A percentile compares a stretch with the other conserved stretches of the same genome.
phyloP scores from a whole-genome alignment of 345 rosid species.

The Turritis glabra region DNA sequence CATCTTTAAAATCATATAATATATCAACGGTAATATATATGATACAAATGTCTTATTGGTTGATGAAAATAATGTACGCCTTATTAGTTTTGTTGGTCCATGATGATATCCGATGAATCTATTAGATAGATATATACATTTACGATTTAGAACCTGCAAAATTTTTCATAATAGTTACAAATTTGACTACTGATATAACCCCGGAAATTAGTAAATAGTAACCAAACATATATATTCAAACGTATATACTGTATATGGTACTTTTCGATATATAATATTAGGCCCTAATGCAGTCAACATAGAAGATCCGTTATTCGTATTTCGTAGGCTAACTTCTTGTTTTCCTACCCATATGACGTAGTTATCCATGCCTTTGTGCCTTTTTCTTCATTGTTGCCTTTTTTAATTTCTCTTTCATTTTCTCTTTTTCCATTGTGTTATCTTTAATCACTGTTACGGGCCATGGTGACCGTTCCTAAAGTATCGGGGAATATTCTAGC shows the following conservation, averaged over 20 bases:
- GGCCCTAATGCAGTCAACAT: slow-evolving; percentile 19
- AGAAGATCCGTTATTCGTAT: slow-evolving; percentile 17
- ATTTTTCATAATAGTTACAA: not conserved
- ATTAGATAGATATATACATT: not conserved
- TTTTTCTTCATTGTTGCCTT: not conserved
- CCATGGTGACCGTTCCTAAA: slow-evolving; percentile 26
- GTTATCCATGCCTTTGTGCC: slow-evolving; percentile 3
- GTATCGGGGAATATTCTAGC: slow-evolving; percentile 23
- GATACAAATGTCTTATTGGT: not conserved
- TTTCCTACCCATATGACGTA: slow-evolving; percentile 15
- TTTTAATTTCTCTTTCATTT: slow-evolving; percentile 18
- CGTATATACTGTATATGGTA: not conserved
- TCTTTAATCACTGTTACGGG: slow-evolving; percentile 3
- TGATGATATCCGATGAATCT: not conserved
- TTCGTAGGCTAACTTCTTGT: slow-evolving; percentile 16
- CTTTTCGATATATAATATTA: not conserved
- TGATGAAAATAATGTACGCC: not conserved
- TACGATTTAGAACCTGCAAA: not conserved
- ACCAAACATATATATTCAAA: slow-evolving; percentile 11
- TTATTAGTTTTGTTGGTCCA: not conserved
- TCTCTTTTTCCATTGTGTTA: not conserved
- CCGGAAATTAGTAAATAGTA: not conserved
- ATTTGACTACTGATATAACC: not conserved
- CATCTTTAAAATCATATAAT: not conserved
- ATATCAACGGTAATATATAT: not conserved